Percentiles rank a stretch among this genome's conserved stretches.
These are phyloP conservation scores for Raddia guianensis DNA, from an alignment of 176 grass and related monocot species.

Conservation along the genomic window DNA sequence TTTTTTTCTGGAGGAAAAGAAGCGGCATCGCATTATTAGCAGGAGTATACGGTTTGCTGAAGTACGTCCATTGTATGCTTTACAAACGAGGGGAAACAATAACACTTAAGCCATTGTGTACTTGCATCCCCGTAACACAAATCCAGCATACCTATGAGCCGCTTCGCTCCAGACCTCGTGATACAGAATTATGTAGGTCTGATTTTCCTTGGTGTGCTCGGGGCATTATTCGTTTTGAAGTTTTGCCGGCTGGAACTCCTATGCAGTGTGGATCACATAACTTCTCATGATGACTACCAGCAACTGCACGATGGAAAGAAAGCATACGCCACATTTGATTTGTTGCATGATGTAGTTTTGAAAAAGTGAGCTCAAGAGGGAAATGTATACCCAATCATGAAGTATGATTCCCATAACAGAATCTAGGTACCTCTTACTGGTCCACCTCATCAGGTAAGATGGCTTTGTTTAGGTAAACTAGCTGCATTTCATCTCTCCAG, in stretches of 20 bases:
- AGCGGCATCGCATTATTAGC: conserved; percentile 36
- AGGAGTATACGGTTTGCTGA: background rate
- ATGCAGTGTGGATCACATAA: background rate
- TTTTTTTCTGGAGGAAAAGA: conserved; percentile 7
- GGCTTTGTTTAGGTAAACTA: conserved; percentile 72
- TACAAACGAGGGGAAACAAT: conserved; percentile 14
- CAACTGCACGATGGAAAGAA: conserved; percentile 21
- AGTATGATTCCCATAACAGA: conserved; percentile 6
- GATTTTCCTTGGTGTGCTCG: conserved; percentile 28
- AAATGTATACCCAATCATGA: conserved; percentile 22
- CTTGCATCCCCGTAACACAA: conserved; percentile 28
- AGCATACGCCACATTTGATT: background rate
- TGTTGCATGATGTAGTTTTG: background rate
- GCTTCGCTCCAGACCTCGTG: background rate
- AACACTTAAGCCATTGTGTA: conserved; percentile 19
- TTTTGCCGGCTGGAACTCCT: background rate
- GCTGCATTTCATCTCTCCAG: conserved; percentile 95
- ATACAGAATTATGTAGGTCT: conserved; percentile 35
- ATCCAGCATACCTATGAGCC: conserved; percentile 13
- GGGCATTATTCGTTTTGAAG: background rate
- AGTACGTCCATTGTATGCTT: conserved; percentile 21
- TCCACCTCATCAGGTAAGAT: conserved; percentile 74
- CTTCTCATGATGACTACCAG: conserved; percentile 12
- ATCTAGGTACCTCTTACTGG: conserved; percentile 38
- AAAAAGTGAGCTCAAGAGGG: too few species aligned